Percentiles rank a stretch among this genome's conserved stretches.
Evolutionary conservation across 352 stramenopile genomes (phyloP).

Genomic region (Phytophthora pini): DNA sequence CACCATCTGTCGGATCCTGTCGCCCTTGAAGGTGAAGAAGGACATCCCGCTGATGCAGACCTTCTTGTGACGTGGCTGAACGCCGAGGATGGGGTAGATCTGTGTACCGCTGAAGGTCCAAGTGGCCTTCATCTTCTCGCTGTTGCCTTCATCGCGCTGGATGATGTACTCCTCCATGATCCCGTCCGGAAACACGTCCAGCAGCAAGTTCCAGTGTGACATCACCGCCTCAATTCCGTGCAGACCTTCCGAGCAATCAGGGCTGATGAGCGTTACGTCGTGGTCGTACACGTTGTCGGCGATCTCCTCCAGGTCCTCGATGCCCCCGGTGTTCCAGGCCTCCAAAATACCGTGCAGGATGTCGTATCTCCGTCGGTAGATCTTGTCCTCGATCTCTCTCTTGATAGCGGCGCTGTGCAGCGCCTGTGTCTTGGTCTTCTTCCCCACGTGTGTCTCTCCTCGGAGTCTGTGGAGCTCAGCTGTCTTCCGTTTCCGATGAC

Average conservation of each 20-base stretch:
- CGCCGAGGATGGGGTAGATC: constrained; percentile 76
- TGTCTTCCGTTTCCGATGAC: constrained; percentile 72
- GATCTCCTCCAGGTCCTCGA: constrained; percentile 86
- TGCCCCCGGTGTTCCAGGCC: constrained; percentile 82
- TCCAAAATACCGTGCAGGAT: constrained; percentile 80
- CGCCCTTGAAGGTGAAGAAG: constrained; percentile 81
- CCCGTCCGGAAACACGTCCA: constrained; percentile 80
- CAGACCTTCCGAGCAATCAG: constrained; percentile 67
- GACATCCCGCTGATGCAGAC: constrained; percentile 79
- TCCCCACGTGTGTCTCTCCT: constrained; percentile 35
- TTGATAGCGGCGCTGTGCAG: constrained; percentile 22
- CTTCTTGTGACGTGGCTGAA: constrained; percentile 78
- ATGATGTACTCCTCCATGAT: constrained; percentile 89
- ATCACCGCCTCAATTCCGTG: constrained; percentile 73
- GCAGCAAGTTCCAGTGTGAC: constrained; percentile 70
- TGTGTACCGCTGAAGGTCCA: constrained; percentile 85
- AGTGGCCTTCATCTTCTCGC: constrained; percentile 73
- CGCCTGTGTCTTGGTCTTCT: constrained; percentile 49
- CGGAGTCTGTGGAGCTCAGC: constrained; percentile 36
- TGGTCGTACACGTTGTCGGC: constrained; percentile 77
- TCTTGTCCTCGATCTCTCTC: constrained; percentile 44
- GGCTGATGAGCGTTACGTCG: constrained; percentile 74
- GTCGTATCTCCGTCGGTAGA: constrained; percentile 73
- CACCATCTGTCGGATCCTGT: constrained; percentile 76
- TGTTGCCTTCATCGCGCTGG: constrained; percentile 58